A percentile compares a stretch with the other conserved stretches of the same genome.
Evolutionary conservation across 2,329 filamentous ascomycete genomes (phyloP).

Genomic region (Dryadomyces quercivorus): DNA sequence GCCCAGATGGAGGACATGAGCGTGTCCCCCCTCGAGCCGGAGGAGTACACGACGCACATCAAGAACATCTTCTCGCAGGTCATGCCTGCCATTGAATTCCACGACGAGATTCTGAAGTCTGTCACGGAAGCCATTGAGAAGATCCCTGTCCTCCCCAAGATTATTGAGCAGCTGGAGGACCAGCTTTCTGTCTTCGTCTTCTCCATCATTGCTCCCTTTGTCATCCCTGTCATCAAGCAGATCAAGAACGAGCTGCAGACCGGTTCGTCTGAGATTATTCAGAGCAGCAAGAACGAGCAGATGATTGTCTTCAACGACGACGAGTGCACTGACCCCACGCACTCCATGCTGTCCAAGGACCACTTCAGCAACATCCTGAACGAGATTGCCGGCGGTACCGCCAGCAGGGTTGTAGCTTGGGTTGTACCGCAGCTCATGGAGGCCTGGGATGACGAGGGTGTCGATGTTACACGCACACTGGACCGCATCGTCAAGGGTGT

Average conservation of each 20-base stretch:
- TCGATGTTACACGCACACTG: constrained; percentile 58
- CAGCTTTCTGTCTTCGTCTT: constrained; percentile 85
- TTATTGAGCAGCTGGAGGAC: constrained; percentile 77
- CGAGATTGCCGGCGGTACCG: constrained; percentile 73
- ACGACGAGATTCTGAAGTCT: constrained; percentile 73
- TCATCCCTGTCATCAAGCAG: constrained; percentile 75
- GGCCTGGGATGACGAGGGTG: constrained; percentile 68
- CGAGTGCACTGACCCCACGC: constrained; percentile 66
- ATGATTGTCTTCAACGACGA: constrained; percentile 79
- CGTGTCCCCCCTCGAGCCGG: constrained; percentile 67
- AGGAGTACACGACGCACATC: constrained; percentile 72
- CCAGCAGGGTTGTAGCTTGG: constrained; percentile 69
- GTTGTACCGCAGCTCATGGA: constrained; percentile 80
- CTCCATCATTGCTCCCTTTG: constrained; percentile 77
- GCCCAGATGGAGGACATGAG: constrained; percentile 64
- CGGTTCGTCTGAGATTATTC: constrained; percentile 77
- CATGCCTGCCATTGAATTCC: constrained; percentile 82
- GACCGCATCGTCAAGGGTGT: constrained; percentile 71
- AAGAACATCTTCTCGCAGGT: constrained; percentile 64
- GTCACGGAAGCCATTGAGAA: constrained; percentile 71
- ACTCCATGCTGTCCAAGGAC: constrained; percentile 93
- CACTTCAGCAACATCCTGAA: constrained; percentile 88
- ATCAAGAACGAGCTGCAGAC: constrained; percentile 79
- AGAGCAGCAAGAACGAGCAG: constrained; percentile 73
- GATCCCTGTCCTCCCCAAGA: constrained; percentile 72